Percentiles rank a stretch among this genome's conserved stretches.
These are phyloP conservation scores for Tricholoma matsutake DNA, from an alignment of 768 basidiomycete genomes.

Conservation along the genomic window DNA sequence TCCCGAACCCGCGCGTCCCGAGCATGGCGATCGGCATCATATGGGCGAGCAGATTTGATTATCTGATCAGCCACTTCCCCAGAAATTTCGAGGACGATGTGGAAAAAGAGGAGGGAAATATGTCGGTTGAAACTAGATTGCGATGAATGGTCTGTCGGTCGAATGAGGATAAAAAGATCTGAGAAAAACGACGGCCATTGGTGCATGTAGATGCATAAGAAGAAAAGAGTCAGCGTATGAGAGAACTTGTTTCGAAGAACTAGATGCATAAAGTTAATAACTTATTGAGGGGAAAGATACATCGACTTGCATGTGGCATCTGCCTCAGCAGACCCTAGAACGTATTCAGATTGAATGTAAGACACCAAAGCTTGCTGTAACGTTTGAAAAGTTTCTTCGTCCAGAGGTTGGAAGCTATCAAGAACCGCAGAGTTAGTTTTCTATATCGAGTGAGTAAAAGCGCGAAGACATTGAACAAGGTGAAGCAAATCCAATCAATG, in stretches of 20 bases:
- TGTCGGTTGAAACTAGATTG: conserved; percentile 73
- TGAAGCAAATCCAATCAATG: neutral
- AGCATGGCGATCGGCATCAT: conserved; percentile 63
- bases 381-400: conserved; percentile 65
- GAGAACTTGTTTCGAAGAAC: conserved; percentile 95
- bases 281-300: conserved; percentile 4
- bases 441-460: neutral
- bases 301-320: conserved; percentile 70
- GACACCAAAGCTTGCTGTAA: conserved; percentile 74
- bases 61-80: conserved; percentile 97
- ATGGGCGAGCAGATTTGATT: conserved; percentile 82
- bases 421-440: conserved; percentile 5
- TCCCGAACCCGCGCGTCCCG: conserved; percentile 87
- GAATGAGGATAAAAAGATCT: conserved; percentile 73
- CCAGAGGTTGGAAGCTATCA: conserved; percentile 60
- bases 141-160: conserved; percentile 52
- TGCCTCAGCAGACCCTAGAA: conserved; percentile 80
- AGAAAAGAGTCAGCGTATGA: conserved; percentile 85
- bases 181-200: conserved; percentile 87
- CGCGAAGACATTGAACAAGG: neutral
- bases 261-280: conserved; percentile 28
- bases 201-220: conserved; percentile 81
- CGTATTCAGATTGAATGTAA: conserved; percentile 88
- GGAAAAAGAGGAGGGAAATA: conserved; percentile 86
- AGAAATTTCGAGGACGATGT: conserved; percentile 90